phyloP scores from a whole-genome alignment of 805 yeast species.

The Saturnispora bothae region DNA sequence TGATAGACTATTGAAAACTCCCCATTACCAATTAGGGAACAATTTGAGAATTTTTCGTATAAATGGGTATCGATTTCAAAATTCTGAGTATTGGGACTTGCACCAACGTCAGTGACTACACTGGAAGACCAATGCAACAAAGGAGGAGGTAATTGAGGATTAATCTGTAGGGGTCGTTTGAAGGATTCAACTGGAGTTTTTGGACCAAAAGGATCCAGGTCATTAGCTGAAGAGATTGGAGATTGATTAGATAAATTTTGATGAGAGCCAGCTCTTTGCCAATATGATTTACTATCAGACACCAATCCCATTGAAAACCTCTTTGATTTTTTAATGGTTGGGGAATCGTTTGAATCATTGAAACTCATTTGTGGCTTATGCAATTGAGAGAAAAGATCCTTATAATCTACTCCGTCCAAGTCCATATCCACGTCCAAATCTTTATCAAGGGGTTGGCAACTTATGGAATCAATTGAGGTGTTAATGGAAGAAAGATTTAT shows the following conservation, averaged over 20 bases:
- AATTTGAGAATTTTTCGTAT: constrained; percentile 48
- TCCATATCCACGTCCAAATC: not conserved
- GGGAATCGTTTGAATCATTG: constrained; percentile 4
- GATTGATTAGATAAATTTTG: constrained; percentile 6
- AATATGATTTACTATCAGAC: constrained; percentile 12
- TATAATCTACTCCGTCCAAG: not conserved
- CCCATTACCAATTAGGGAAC: constrained; percentile 68
- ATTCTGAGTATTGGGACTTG: too few species aligned
- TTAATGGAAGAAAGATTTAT: too few species aligned
- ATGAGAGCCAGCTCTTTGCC: constrained; percentile 18
- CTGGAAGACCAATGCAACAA: too few species aligned
- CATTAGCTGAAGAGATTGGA: constrained; percentile 3
- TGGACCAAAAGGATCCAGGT: constrained; percentile 11
- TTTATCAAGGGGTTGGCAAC: not conserved
- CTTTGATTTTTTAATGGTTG: constrained; percentile 8
- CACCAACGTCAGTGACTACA: too few species aligned
- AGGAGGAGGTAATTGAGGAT: constrained; percentile 9
- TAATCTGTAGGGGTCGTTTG: too few species aligned
- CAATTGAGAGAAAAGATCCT: too few species aligned
- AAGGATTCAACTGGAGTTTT: constrained; percentile 13
- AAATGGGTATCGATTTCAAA: constrained; percentile 35
- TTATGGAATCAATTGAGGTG: not conserved
- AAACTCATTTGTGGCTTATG: too few species aligned
- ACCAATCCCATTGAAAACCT: too few species aligned
- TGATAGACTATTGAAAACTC: constrained; percentile 86